Base-by-base conservation (phyloP, 192 early-diverging fungal species). In the Ambispora gerdemannii region DNA sequence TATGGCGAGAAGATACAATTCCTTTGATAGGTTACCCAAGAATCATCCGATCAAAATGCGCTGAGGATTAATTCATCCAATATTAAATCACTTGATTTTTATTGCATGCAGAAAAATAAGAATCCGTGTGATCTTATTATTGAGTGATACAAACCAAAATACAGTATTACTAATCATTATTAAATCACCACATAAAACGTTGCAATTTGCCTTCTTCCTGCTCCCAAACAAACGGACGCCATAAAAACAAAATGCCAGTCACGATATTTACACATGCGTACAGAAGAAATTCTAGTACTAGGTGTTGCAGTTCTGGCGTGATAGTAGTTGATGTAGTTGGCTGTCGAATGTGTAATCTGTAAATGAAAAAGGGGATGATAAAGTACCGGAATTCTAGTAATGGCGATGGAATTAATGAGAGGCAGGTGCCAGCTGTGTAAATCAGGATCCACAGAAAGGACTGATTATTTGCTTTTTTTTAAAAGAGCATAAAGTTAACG, bases 101-200 rank as follows among this genome's bases (percentile, higher is more conserved):
- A n/a, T n/a, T n/a, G n/a, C n/a, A n/a, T n/a, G n/a, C n/a, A n/a
- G n/a, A n/a, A n/a, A n/a, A n/a, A n/a, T n/a, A n/a, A n/a, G n/a
- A n/a, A n/a, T n/a, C n/a, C n/a, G n/a, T n/a, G n/a, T n/a, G n/a
- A n/a, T n/a, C n/a, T n/a, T n/a, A n/a, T n/a, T n/a, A n/a, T n/a
- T n/a, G n/a, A n/a, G n/a, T n/a, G n/a, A n/a, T n/a, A n/a, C n/a
- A n/a, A n/a, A n/a, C n/a, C n/a, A n/a, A n/a, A n/a, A n/a, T n/a
- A n/a, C n/a, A n/a, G n/a, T n/a, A n/a, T n/a, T n/a, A n/a, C n/a
- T n/a, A n/a, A n/a, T n/a, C n/a, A n/a, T n/a, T n/a, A n/a, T n/a
- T n/a, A n/a, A n/a, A n/a, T n/a, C n/a, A 98, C 93, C 94, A 98
- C 92, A 98, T 97, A 69, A 98, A 97, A 59, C 94, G 79, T 76